A percentile compares a stretch with the other conserved stretches of the same genome.
Evolutionary conservation across 768 basidiomycete genomes (phyloP).

Genomic region (Tubosaeta sp.): DNA sequence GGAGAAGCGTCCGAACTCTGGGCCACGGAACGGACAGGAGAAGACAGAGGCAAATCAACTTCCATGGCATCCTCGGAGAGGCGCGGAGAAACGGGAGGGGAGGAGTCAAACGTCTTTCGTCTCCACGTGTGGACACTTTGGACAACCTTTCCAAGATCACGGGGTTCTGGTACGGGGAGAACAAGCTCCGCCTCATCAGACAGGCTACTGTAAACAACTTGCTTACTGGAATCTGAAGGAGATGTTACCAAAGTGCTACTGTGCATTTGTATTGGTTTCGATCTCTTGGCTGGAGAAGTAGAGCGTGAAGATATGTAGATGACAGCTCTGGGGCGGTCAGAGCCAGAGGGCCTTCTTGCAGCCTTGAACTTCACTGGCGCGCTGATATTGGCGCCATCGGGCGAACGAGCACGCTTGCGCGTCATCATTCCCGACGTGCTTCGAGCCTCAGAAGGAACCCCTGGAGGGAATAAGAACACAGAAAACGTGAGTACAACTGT

Average conservation of each 20-base stretch:
- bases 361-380: conserved; percentile 15
- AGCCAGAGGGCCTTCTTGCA: conserved; percentile 12
- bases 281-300: conserved; percentile 18
- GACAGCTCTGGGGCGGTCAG: conserved; percentile 3
- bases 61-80: conserved; percentile 16
- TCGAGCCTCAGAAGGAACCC: conserved; percentile 4
- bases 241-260: conserved; percentile 6
- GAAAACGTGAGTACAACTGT: background rate
- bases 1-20: background rate
- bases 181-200: conserved; percentile 60
- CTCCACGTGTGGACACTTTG: conserved; percentile 44
- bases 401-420: conserved; percentile 27
- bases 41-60: conserved; percentile 9
- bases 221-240: conserved; percentile 21
- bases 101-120: conserved; percentile 24
- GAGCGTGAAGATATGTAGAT: conserved; percentile 11
- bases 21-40: conserved; percentile 8
- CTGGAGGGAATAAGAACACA: conserved; percentile 12
- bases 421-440: conserved; percentile 11
- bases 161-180: conserved; percentile 22
- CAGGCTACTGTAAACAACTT: conserved; percentile 59
- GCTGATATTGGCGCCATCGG: conserved; percentile 9
- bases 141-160: conserved; percentile 29
- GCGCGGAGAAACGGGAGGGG: conserved; percentile 1
- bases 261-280: conserved; percentile 2